Percentiles rank a stretch among this genome's conserved stretches.
Evolutionary conservation across 208 protist species (phyloP).

Genomic region (Leishmania gerbilli): DNA sequence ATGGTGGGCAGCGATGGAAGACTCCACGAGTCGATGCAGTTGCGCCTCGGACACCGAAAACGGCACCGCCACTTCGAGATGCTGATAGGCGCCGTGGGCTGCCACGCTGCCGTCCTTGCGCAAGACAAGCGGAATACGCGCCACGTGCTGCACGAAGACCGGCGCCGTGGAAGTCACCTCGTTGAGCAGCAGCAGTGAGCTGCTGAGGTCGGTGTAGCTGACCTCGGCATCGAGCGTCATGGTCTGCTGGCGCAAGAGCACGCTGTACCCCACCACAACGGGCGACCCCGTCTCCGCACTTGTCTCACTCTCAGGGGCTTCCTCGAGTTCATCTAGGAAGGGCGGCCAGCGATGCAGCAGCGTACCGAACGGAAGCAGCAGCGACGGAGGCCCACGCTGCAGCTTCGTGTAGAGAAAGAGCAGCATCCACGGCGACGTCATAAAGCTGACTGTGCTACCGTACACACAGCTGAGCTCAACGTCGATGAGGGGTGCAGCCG

Average conservation of each 20-base stretch:
- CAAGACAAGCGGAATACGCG: conserved; percentile 42
- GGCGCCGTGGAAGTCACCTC: conserved; percentile 74
- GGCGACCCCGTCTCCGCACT: not conserved
- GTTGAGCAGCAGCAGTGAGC: conserved; percentile 68
- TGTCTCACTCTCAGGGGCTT: conserved; percentile 11
- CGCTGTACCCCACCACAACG: conserved; percentile 37
- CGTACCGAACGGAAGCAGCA: conserved; percentile 74
- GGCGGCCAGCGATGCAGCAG: conserved; percentile 63
- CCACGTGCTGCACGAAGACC: conserved; percentile 71
- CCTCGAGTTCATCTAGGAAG: conserved; percentile 39
- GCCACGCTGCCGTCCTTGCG: conserved; percentile 33
- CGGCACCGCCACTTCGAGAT: conserved; percentile 45
- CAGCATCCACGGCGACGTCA: conserved; percentile 84
- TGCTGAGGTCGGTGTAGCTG: conserved; percentile 59
- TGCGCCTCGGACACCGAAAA: conserved; percentile 45
- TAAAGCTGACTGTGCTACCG: conserved; percentile 76
- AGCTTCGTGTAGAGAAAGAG: conserved; percentile 69
- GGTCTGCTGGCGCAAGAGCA: conserved; percentile 61
- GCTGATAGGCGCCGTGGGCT: conserved; percentile 22
- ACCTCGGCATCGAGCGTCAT: conserved; percentile 80
- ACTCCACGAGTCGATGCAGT: conserved; percentile 29
- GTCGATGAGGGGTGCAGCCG: conserved; percentile 70
- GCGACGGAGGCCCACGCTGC: conserved; percentile 50
- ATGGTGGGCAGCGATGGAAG: conserved; percentile 17
- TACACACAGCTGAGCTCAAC: conserved; percentile 78